phyloP scores from a whole-genome alignment of 2,329 filamentous ascomycete species.

The Ophiostoma australiae region DNA sequence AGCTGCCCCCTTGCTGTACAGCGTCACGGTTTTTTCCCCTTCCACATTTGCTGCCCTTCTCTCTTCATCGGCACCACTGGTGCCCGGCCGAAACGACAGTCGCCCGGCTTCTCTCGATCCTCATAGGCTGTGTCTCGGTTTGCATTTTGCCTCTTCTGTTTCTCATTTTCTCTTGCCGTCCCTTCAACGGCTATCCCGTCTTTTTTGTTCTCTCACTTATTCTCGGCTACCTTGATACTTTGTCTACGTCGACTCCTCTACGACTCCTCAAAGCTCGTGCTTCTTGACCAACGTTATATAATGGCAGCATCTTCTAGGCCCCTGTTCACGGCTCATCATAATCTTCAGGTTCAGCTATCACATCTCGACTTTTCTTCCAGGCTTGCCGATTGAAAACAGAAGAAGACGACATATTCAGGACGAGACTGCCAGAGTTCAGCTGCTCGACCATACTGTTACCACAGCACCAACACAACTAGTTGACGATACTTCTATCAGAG shows the following conservation, averaged over 20 bases:
- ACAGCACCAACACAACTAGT: too few species aligned
- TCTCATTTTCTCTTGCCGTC: background rate
- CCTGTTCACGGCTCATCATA: background rate
- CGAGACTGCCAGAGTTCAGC: background rate
- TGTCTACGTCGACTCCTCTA: background rate
- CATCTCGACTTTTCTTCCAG: background rate
- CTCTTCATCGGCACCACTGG: background rate
- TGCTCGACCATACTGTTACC: background rate
- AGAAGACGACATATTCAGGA: background rate
- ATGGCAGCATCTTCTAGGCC: background rate
- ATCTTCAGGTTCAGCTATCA: background rate
- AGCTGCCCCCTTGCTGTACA: background rate
- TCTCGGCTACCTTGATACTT: background rate
- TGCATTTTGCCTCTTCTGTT: slow-evolving; percentile 16
- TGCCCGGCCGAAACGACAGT: slow-evolving; percentile 12
- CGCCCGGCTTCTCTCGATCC: slow-evolving; percentile 17
- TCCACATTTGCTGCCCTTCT: background rate
- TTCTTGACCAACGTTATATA: background rate
- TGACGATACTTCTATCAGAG: too few species aligned
- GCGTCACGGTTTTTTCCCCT: background rate
- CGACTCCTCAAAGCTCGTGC: background rate
- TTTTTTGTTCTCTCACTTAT: background rate
- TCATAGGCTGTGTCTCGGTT: slow-evolving; percentile 22
- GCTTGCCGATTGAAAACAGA: background rate
- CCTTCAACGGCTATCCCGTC: background rate